These are phyloP conservation scores for Claviceps spartinae DNA, from an alignment of 2,329 filamentous ascomycete genomes.

Conservation along the genomic window DNA sequence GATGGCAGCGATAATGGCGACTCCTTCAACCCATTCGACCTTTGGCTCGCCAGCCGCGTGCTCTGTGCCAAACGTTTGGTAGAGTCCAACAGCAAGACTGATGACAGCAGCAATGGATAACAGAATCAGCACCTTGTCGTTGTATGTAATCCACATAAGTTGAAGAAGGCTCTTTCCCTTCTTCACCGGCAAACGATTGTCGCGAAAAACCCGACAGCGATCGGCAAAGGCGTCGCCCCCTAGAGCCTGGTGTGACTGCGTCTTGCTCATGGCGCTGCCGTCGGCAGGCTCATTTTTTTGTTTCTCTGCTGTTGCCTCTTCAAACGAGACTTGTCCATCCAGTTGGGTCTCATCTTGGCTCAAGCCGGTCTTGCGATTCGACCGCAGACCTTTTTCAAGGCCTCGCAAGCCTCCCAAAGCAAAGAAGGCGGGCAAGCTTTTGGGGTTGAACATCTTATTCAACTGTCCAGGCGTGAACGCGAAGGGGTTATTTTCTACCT, in stretches of 20 bases:
- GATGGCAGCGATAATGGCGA: slow-evolving; percentile 71
- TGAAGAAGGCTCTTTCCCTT: slow-evolving; percentile 61
- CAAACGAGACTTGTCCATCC: slow-evolving; percentile 54
- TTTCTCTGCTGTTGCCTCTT: slow-evolving; percentile 43
- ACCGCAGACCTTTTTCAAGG: slow-evolving; percentile 65
- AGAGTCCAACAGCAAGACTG: slow-evolving; percentile 61
- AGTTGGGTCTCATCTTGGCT: slow-evolving; percentile 61
- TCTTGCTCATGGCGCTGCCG: not conserved
- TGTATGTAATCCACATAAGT: slow-evolving; percentile 72
- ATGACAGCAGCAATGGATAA: slow-evolving; percentile 58
- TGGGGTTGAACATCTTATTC: slow-evolving; percentile 79
- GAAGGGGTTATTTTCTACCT: slow-evolving; percentile 68
- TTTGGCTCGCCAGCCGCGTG: slow-evolving; percentile 37
- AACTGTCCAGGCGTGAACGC: slow-evolving; percentile 75
- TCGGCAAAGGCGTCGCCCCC: slow-evolving; percentile 37
- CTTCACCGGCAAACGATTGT: slow-evolving; percentile 60
- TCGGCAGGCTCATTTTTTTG: slow-evolving; percentile 19
- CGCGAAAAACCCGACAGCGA: slow-evolving; percentile 55
- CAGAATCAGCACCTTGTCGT: slow-evolving; percentile 68
- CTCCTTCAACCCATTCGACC: slow-evolving; percentile 71
- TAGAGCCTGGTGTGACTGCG: slow-evolving; percentile 5
- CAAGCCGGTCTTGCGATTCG: slow-evolving; percentile 58
- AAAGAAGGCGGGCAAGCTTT: slow-evolving; percentile 70
- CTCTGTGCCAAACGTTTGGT: slow-evolving; percentile 53
- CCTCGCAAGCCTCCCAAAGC: slow-evolving; percentile 66